Evolutionary conservation across 108 stramenopile genomes (phyloP).

Genomic region (Parmales sp.): DNA sequence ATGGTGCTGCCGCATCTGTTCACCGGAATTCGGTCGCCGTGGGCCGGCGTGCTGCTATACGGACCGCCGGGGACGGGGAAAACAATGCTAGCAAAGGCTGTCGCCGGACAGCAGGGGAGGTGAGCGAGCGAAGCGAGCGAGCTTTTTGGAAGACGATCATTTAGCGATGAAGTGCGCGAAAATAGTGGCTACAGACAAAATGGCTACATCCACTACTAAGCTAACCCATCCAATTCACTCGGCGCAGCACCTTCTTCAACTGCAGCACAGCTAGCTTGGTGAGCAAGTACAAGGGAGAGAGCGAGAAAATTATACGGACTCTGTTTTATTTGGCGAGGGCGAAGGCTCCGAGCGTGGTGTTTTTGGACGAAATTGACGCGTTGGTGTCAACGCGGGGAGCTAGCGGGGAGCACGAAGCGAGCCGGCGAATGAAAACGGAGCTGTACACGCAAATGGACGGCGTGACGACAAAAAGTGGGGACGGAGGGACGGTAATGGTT

Average conservation of each 20-base stretch:
- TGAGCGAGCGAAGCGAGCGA: no score
- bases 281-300: conserved; percentile 72
- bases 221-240: conserved; percentile 55
- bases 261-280: conserved; percentile 62
- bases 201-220: no score
- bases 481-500: conserved; percentile 48
- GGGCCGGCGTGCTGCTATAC: conserved; percentile 71
- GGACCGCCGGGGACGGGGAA: conserved; percentile 85
- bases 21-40: conserved; percentile 66
- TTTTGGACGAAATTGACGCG: conserved; percentile 91
- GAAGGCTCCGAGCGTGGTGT: conserved; percentile 58
- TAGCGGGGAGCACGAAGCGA: conserved; percentile 75
- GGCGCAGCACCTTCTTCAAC: conserved; percentile 57
- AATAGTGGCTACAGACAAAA: no score
- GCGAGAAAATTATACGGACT: conserved; percentile 70
- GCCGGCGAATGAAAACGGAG: conserved; percentile 87
- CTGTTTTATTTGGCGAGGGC: conserved; percentile 62
- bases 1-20: conserved; percentile 84
- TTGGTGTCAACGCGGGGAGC: conserved; percentile 51
- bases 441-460: conserved; percentile 94
- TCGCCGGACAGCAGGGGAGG: conserved; percentile 32
- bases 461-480: conserved; percentile 27
- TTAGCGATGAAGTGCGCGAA: conserved; percentile 33
- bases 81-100: conserved; percentile 80
- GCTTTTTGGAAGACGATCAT: no score